These are phyloP conservation scores for Blastocystis sp. DNA, from an alignment of 352 stramenopile species.

Conservation along the genomic window DNA sequence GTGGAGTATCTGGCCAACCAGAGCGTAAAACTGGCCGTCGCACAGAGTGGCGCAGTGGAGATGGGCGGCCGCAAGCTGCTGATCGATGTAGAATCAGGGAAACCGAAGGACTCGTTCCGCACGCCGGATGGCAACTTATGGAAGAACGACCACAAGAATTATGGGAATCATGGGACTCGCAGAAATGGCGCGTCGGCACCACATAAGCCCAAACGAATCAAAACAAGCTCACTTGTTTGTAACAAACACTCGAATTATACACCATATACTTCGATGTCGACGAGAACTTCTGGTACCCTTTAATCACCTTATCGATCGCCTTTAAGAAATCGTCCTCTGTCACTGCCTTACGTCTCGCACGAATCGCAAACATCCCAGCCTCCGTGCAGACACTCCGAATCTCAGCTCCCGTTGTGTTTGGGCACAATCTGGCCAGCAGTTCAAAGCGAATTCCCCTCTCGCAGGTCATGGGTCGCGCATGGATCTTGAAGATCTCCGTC, in stretches of 20 bases:
- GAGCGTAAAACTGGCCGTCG: constrained; percentile 76
- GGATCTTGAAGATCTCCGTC: constrained; percentile 97
- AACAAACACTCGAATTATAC: constrained; percentile 77
- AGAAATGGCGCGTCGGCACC: neutral
- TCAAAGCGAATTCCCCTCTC: constrained; percentile 97
- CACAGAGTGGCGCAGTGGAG: constrained; percentile 64
- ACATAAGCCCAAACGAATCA: too few relatives aligned
- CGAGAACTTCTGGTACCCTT: constrained; percentile 99
- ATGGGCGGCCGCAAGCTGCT: constrained; percentile 79
- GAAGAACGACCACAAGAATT: constrained; percentile 67
- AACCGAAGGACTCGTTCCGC: constrained; percentile 82
- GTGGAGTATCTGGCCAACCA: constrained; percentile 85
- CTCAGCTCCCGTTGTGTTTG: constrained; percentile 96
- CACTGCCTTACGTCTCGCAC: constrained; percentile 91
- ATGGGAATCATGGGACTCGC: neutral
- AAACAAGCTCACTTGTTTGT: neutral
- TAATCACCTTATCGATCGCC: constrained; percentile 99
- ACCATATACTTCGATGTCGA: constrained; percentile 99
- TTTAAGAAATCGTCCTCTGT: constrained; percentile 99
- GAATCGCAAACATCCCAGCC: constrained; percentile 95
- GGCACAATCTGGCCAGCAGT: constrained; percentile 89
- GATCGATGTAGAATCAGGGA: constrained; percentile 83
- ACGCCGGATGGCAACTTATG: constrained; percentile 75
- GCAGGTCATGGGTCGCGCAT: constrained; percentile 97
- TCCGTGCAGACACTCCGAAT: constrained; percentile 94